Percentiles rank a stretch among this genome's conserved stretches.
Conservation (phyloP, 2,329 filamentous ascomycete genomes). For the Diaporthe sp. region DNA sequence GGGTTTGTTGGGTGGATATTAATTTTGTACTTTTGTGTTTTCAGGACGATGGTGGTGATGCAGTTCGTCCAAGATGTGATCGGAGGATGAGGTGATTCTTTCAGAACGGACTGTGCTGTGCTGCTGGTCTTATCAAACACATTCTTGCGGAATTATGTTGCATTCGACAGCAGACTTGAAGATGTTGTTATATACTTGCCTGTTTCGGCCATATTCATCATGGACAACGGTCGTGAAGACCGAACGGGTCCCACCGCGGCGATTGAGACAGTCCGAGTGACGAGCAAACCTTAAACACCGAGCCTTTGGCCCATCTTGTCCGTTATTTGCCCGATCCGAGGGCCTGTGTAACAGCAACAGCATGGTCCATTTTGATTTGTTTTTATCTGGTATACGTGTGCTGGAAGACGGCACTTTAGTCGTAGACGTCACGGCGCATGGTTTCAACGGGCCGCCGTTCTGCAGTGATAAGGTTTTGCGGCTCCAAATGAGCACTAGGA, state of each 20-base stretch:
- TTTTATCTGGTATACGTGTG: background rate
- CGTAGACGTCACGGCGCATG: constrained; percentile 19
- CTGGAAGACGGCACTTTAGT: background rate
- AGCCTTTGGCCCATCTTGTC: background rate
- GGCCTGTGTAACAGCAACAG: background rate
- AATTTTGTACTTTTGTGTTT: background rate
- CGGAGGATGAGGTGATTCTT: too few relatives aligned
- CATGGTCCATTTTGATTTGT: background rate
- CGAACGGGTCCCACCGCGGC: background rate
- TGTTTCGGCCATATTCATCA: background rate
- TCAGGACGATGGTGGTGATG: background rate
- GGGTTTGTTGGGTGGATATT: background rate
- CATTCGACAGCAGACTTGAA: background rate
- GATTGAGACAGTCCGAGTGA: constrained; percentile 11
- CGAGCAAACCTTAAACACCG: background rate
- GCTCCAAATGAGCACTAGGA: background rate
- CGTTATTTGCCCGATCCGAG: background rate
- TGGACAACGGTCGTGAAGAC: background rate
- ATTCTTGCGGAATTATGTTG: background rate
- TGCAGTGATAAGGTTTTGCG: background rate
- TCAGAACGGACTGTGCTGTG: background rate
- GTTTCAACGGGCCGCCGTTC: background rate
- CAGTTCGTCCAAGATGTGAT: background rate
- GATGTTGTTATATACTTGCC: background rate
- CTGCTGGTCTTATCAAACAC: too few relatives aligned